Base-by-base conservation (phyloP, 768 basidiomycete species). In the Amanita brunnescens region DNA sequence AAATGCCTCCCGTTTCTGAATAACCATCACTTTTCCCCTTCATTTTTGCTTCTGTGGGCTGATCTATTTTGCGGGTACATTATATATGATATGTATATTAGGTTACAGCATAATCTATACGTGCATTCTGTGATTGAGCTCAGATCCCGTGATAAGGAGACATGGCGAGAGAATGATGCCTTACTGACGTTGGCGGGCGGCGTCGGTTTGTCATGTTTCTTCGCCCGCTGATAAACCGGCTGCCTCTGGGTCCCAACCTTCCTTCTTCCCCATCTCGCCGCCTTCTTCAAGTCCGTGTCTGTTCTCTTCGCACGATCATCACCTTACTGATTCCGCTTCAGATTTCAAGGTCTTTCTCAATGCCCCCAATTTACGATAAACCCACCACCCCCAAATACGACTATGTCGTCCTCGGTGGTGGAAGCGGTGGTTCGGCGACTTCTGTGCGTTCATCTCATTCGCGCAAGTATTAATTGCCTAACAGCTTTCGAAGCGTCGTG, bases 341-440 rank as follows among this genome's bases (percentile, higher is more conserved):
- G 50, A 35, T 51, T 32, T 1, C 50, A 38, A 29, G 34, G 13
- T 23, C 6, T 23, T 8, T 61, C 32, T 53, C 61, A n/a, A 90
- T 91, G 87, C 76, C 89, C 45, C 88, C 89, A 33, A 68, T 88
- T 42, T 73, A 58, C 54, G 72, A 79, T 49, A 80, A 73, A 59
- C 82, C 86, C 14, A 79, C 74, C 2, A 63, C 65, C 14, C 81
- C 82, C 39, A 79, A 78, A 62, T 91, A 87, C 64, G 93, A 96
- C 62, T 82, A 87, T 60, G 79, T 96, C 45, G 81, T 90, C 58
- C 84, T 96, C 59, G 93, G 93, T 47, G 93, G 91, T 54, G 96
- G 96, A 32, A 93, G 90, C 53, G 96, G 92, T 52, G 96, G 95
- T 52, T 81, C 91, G 30, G 95, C 82, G 8, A 83, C 85, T 50